Base-by-base conservation (phyloP, 2,329 filamentous ascomycete genomes). In the Juglanconis sp. region DNA sequence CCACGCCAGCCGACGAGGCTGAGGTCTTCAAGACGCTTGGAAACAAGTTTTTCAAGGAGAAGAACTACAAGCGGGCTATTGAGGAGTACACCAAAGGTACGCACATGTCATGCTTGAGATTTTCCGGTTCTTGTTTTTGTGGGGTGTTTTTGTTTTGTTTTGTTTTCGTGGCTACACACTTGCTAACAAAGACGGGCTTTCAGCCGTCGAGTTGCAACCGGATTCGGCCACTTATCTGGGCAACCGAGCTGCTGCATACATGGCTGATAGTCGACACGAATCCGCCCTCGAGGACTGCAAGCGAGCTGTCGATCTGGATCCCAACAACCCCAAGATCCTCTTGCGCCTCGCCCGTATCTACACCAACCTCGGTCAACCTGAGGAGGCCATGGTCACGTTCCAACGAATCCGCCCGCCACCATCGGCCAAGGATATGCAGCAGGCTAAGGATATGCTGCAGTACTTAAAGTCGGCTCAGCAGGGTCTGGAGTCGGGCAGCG, bases 1-100 rank as follows among this genome's bases (percentile, higher is more conserved):
- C 80, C 49, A 80, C 76, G 40, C 73, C 80, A 31, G 74, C 77
- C 47, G 90, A 94, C 57, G 91, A 97, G 71, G 92, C 94, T 32
- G 95, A 99, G 77, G 82, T 87, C 11, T 96, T 89, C 84, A 99
- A 99, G 81, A 86, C 90, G 68, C 86, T 91, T 2, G 95, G 95
- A 61, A 99, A 99, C 79, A 95, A 95, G 71, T 94, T 91, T 71
- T 99, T 97, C 84, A 98, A 97, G 80, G 91, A 93, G 65, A 91
- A 89, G 72, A 91, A 97, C 70, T 99, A 94, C 74, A 78, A 82
- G 63, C 89, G 90, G 71, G 94, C 95, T 31, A 93, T 98, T 72
- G 85, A 90, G 67, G 92, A 97, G 75, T 99, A 98, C 75, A 91
- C 90, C 67, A 96, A 96, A 85, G 94, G 94, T 96, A 81, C 72